A percentile compares a stretch with the other conserved stretches of the same genome.
phyloP scores from a whole-genome alignment of 768 basidiomycete genomes.

The Dacryopinax spathularia region DNA sequence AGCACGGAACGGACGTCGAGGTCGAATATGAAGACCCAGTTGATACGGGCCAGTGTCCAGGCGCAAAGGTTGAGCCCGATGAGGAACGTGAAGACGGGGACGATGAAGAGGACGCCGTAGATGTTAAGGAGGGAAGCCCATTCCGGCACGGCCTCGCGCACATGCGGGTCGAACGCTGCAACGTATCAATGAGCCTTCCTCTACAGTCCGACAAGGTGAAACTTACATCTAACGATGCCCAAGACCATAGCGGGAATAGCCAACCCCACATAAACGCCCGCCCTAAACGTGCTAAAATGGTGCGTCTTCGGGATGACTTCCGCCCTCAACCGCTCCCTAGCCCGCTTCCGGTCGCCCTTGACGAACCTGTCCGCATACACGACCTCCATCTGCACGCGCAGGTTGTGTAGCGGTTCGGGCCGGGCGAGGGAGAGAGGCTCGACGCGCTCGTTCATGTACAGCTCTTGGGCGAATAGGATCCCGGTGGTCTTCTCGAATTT shows the following conservation, averaged over 20 bases:
- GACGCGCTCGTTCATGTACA: constrained; percentile 71
- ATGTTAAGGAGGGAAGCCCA: constrained; percentile 65
- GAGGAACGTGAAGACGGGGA: constrained; percentile 57
- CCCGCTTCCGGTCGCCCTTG: constrained; percentile 72
- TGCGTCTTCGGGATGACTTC: constrained; percentile 39
- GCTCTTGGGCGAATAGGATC: constrained; percentile 35
- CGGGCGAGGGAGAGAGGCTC: constrained; percentile 55
- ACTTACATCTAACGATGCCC: constrained; percentile 50
- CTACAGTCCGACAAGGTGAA: not conserved
- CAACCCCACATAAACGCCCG: constrained; percentile 58
- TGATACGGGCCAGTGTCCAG: constrained; percentile 65
- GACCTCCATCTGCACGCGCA: constrained; percentile 65
- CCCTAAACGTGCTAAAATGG: constrained; percentile 57
- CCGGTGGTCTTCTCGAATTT: constrained; percentile 68
- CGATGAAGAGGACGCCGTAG: constrained; percentile 61
- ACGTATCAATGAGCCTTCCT: not conserved
- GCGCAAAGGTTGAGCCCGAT: constrained; percentile 73
- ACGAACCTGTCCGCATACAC: constrained; percentile 66
- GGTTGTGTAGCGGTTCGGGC: constrained; percentile 40
- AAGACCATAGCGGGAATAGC: constrained; percentile 52
- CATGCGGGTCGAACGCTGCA: constrained; percentile 42
- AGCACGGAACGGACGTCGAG: constrained; percentile 54
- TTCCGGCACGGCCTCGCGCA: constrained; percentile 41
- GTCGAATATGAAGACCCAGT: constrained; percentile 87
- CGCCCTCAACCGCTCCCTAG: constrained; percentile 50